Conservation (phyloP, 176 grass and related monocot species). For the Paspalum notatum region DNA sequence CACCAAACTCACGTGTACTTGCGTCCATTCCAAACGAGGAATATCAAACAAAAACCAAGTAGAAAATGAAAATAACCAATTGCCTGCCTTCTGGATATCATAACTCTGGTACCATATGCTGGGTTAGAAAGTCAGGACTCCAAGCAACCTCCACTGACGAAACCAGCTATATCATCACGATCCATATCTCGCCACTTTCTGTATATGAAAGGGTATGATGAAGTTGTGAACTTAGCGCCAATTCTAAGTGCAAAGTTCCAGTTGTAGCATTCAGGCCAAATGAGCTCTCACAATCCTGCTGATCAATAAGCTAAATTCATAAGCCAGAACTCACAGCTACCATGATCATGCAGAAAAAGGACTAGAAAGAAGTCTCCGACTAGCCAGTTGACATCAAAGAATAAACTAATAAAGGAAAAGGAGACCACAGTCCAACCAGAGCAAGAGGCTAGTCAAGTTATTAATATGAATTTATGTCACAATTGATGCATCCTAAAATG, state of each 20-base stretch:
- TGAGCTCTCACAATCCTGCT: conserved; percentile 37
- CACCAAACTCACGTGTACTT: conserved; percentile 41
- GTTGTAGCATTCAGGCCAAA: conserved; percentile 18
- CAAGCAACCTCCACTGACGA: conserved; percentile 92
- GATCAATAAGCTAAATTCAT: conserved; percentile 33
- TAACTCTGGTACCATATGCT: conserved; percentile 51
- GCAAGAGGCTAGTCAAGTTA: conserved; percentile 9
- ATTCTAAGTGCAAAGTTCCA: conserved; percentile 41
- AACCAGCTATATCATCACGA: conserved; percentile 77
- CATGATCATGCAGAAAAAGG: conserved; percentile 14
- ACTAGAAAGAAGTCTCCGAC: conserved; percentile 6
- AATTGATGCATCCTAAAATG: conserved; percentile 15
- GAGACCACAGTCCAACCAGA: background rate
- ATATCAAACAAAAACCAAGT: conserved; percentile 46
- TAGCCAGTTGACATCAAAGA: conserved; percentile 15
- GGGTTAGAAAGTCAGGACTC: conserved; percentile 47
- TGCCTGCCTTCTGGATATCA: conserved; percentile 63
- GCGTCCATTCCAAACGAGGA: conserved; percentile 58
- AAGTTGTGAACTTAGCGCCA: conserved; percentile 51
- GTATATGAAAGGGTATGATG: conserved; percentile 49
- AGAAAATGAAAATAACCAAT: conserved; percentile 58
- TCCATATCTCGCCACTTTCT: conserved; percentile 76
- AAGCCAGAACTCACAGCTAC: conserved; percentile 27
- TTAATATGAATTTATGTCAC: background rate
- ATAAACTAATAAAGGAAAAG: conserved; percentile 26